These are phyloP conservation scores for Hanseniaspora occidentalis DNA, from an alignment of 805 yeast species.

Conservation along the genomic window DNA sequence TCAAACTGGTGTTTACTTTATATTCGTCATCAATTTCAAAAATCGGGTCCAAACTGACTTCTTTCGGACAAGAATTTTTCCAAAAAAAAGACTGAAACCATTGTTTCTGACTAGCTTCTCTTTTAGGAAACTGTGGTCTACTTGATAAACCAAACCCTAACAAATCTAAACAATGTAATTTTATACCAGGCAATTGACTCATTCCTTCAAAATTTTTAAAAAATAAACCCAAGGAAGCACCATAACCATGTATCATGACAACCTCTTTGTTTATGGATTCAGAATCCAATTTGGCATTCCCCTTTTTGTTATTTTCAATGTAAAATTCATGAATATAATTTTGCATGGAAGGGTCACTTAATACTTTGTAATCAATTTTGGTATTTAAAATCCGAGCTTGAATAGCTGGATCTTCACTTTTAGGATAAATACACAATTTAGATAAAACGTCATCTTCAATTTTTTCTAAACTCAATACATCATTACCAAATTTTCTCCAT, in stretches of 20 bases:
- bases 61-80: conserved; percentile 45
- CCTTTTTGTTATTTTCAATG: conserved; percentile 33
- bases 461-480: conserved; percentile 21
- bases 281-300: conserved; percentile 3
- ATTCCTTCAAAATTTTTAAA: conserved; percentile 53
- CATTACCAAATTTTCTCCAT: too few relatives aligned
- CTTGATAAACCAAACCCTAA: conserved; percentile 87
- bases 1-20: conserved; percentile 9
- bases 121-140: conserved; percentile 70
- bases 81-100: conserved; percentile 45
- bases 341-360: background rate
- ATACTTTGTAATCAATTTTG: conserved; percentile 27
- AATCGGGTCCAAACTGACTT: conserved; percentile 48
- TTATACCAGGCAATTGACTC: conserved; percentile 38
- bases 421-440: conserved; percentile 46
- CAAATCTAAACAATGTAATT: conserved; percentile 76
- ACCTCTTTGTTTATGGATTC: conserved; percentile 4
- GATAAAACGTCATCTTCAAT: conserved; percentile 43
- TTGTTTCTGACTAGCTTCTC: conserved; percentile 69
- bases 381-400: conserved; percentile 38
- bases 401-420: conserved; percentile 33
- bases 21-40: conserved; percentile 11
- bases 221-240: conserved; percentile 85
- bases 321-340: conserved; percentile 60
- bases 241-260: conserved; percentile 75